phyloP scores from a whole-genome alignment of 352 stramenopile species.

The Phytophthora pisi region DNA sequence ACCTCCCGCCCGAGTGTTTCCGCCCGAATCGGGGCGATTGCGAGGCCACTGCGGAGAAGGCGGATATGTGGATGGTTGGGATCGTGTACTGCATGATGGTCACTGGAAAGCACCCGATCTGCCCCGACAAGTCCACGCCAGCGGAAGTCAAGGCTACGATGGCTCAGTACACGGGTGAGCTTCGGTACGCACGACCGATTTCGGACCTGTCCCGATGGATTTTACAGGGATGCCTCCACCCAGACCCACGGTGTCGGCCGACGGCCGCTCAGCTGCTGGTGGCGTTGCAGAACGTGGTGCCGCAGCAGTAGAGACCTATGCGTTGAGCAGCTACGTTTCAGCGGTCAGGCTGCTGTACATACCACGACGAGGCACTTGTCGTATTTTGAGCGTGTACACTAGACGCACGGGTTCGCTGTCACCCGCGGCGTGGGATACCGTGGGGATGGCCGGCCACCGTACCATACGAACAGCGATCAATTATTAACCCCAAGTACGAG shows the following conservation, averaged over 20 bases:
- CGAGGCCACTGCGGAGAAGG: slow-evolving; percentile 75
- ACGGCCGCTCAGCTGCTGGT: slow-evolving; percentile 68
- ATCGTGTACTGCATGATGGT: slow-evolving; percentile 82
- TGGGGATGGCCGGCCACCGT: slow-evolving; percentile 23
- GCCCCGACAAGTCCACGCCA: slow-evolving; percentile 60
- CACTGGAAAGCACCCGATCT: slow-evolving; percentile 78
- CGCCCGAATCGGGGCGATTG: slow-evolving; percentile 57
- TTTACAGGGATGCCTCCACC: slow-evolving; percentile 70
- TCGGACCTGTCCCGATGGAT: slow-evolving; percentile 72
- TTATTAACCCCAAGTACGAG: slow-evolving; percentile 31
- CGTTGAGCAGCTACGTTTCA: slow-evolving; percentile 33
- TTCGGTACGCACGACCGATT: slow-evolving; percentile 48
- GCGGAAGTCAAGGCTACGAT: slow-evolving; percentile 50
- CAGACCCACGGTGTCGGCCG: slow-evolving; percentile 65
- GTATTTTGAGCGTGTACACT: slow-evolving; percentile 65
- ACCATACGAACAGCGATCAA: slow-evolving; percentile 38
- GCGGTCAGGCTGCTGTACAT: slow-evolving; percentile 44
- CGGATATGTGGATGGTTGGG: slow-evolving; percentile 85
- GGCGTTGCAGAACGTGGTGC: slow-evolving; percentile 48
- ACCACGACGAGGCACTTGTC: slow-evolving; percentile 40
- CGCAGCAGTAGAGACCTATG: slow-evolving; percentile 35
- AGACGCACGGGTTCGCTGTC: slow-evolving; percentile 38
- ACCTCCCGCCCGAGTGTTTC: slow-evolving; percentile 80
- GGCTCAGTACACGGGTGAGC: slow-evolving; percentile 37
- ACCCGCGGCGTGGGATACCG: slow-evolving; percentile 16